Base-by-base conservation (phyloP, 1,139 yeast genomes). In the Magnusiomyces starmeri region DNA sequence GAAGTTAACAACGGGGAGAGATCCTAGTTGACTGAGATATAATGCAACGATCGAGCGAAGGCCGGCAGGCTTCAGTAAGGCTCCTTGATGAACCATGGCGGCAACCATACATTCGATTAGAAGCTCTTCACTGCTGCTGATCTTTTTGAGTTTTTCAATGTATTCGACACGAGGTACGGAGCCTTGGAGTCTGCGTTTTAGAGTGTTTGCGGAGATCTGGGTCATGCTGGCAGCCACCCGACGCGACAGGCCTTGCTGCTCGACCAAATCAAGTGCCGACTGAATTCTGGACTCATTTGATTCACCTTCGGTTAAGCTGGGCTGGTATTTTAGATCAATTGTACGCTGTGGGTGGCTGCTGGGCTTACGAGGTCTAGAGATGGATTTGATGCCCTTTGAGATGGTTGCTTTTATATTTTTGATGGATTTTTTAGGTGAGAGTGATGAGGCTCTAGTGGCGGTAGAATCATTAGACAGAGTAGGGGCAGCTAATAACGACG, bases 131-230 rank as follows among this genome's bases (percentile, higher is more conserved):
- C 51, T 43, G 4, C 54, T 54, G 10, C 54, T 50, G 24, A 54
- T 54, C 39, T 54, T 54, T 27, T 54, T 54, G 21, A 54, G 51
- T 26, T 51, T 25, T 32, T 54, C 56, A 10, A 54, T 44, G 35
- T 54, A 54, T 42, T 54, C 56, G 20, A 49, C 54, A 3, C 56
- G 51, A 6, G 56, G 54, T 20, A 54, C 49, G 37, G 54, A 51
- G 20, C 56, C 56, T 27, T 54, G 51, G 34, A 54, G 54, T 42
- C 56, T 34, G 10, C 56, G 51, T 34, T 54, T 54, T 14, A 54
- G 49, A 3, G 56, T 54, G 39, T 54, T 54, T 22, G 56, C 54
- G 12, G 51, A 47, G 29, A 54, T 54, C 12, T 53, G 52, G 21
- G 56, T 51, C 9, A 52, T 50, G 39, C 50, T 40, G 42, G 56